A percentile compares a stretch with the other conserved stretches of the same genome.
These are phyloP conservation scores for Marasmius fiardii DNA, from an alignment of 1,284 basidiomycete genomes.

Conservation along the genomic window DNA sequence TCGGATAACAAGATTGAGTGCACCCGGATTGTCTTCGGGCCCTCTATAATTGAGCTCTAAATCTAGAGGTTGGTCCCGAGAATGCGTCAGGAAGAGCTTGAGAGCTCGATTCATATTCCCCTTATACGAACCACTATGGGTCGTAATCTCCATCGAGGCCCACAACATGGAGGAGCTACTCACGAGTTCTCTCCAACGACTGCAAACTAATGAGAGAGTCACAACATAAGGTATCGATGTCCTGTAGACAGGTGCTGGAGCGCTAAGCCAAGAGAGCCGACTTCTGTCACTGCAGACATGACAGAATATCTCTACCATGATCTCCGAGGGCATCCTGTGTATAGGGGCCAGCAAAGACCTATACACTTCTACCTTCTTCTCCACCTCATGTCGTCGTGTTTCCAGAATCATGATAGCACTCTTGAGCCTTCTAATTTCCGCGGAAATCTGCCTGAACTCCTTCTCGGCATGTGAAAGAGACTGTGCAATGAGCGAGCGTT, in stretches of 20 bases:
- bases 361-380: background rate
- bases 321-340: background rate
- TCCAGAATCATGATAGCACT: background rate
- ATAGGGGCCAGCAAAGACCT: background rate
- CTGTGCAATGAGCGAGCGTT: background rate
- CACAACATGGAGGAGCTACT: background rate
- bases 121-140: no score
- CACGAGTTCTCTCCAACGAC: background rate
- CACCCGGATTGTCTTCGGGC: no score
- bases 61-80: no score
- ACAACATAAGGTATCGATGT: background rate
- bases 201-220: background rate
- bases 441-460: background rate
- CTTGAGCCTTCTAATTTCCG: background rate
- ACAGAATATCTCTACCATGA: background rate
- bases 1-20: no score
- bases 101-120: no score
- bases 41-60: no score
- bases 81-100: no score
- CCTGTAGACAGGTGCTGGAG: no score
- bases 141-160: background rate
- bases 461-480: background rate
- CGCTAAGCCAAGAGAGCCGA: no score
- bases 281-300: background rate
- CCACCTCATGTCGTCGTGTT: background rate